These are phyloP conservation scores for Talaromyces sp. DNA, from an alignment of 2,329 filamentous ascomycete genomes.

Conservation along the genomic window DNA sequence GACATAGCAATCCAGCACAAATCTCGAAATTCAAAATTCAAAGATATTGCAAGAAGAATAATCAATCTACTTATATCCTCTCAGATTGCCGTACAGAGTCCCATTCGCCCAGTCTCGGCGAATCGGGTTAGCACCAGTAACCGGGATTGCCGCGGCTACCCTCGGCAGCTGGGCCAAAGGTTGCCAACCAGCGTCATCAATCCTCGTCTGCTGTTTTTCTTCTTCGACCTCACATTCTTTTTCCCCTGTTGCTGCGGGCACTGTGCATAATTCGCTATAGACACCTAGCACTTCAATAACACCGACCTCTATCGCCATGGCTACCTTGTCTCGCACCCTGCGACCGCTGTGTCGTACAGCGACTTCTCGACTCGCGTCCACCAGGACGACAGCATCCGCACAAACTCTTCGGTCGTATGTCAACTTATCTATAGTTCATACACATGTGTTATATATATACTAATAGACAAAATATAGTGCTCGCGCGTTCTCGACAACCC, in stretches of 20 bases:
- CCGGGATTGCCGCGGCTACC: conserved; percentile 7
- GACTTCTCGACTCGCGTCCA: conserved; percentile 34
- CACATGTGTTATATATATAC: conserved; percentile 1
- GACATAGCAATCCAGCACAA: not conserved
- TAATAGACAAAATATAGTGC: conserved; percentile 23
- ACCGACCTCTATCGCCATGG: conserved; percentile 34
- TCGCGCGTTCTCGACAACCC: conserved; percentile 59
- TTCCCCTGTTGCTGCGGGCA: not conserved
- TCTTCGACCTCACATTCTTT: not conserved
- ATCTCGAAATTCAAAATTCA: not conserved
- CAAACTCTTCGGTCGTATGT: conserved; percentile 40
- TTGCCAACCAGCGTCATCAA: not conserved
- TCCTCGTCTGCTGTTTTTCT: not conserved
- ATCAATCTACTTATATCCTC: no score
- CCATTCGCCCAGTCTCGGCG: not conserved
- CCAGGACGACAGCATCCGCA: conserved; percentile 30
- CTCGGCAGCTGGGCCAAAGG: conserved; percentile 4
- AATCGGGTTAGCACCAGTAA: not conserved
- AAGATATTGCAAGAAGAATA: no score
- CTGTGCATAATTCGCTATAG: not conserved
- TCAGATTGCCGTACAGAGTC: no score
- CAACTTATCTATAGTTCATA: not conserved
- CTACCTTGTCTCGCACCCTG: conserved; percentile 44
- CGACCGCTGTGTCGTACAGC: conserved; percentile 41
- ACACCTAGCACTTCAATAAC: not conserved